Percentiles rank a stretch among this genome's conserved stretches.
These are phyloP conservation scores for Peronospora destructor DNA, from an alignment of 352 stramenopile species.

Conservation along the genomic window DNA sequence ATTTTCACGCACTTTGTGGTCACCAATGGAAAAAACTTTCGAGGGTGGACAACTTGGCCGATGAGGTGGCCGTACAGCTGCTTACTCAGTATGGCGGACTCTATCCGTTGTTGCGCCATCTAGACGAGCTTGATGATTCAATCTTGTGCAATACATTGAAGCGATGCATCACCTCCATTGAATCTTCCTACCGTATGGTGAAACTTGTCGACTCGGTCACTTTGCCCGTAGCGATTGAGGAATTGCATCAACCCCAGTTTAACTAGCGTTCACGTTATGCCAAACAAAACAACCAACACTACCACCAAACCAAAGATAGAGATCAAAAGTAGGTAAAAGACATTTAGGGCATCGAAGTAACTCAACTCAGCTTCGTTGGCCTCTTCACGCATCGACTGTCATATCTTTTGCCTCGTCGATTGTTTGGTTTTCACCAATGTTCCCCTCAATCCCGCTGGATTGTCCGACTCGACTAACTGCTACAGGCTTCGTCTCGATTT, in stretches of 20 bases:
- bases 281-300: not conserved
- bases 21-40: conserved; percentile 63
- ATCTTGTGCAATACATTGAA: conserved; percentile 56
- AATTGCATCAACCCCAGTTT: conserved; percentile 39
- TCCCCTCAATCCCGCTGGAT: conserved; percentile 9
- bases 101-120: conserved; percentile 46
- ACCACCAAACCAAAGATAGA: no score
- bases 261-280: conserved; percentile 4
- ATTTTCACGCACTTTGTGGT: conserved; percentile 61
- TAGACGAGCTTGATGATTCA: conserved; percentile 53
- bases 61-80: conserved; percentile 52
- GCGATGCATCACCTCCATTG: conserved; percentile 61
- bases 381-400: conserved; percentile 27
- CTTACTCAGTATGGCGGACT: conserved; percentile 57
- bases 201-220: conserved; percentile 48
- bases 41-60: conserved; percentile 46
- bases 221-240: conserved; percentile 44
- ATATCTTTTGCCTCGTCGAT: conserved; percentile 18
- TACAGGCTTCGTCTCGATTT: conserved; percentile 10
- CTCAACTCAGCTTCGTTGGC: conserved; percentile 13
- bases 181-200: conserved; percentile 70
- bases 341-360: conserved; percentile 24
- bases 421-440: not conserved
- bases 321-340: not conserved
- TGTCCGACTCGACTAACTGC: conserved; percentile 15